Conservation (phyloP, 2,329 filamentous ascomycete species). For the Lasiodiplodia citricola region DNA sequence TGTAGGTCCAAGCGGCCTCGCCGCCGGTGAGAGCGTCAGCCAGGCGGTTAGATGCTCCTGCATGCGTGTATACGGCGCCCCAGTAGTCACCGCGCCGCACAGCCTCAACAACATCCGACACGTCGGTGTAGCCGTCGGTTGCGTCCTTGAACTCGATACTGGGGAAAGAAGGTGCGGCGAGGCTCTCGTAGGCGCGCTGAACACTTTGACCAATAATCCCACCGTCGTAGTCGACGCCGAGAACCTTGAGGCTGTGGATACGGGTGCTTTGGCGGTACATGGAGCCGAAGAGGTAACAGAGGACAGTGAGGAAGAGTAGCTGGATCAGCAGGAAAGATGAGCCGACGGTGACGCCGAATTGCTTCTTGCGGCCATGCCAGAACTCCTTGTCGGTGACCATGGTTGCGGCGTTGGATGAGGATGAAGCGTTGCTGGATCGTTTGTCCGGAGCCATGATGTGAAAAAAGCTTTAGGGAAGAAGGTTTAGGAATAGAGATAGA, state of each 20-base stretch:
- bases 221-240: slow-evolving; percentile 48
- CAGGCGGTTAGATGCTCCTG: slow-evolving; percentile 46
- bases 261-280: slow-evolving; percentile 42
- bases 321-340: slow-evolving; percentile 33
- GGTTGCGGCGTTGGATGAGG: not conserved
- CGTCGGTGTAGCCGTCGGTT: slow-evolving; percentile 34
- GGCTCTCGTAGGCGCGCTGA: slow-evolving; percentile 37
- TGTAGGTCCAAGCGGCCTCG: slow-evolving; percentile 38
- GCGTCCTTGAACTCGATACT: slow-evolving; percentile 37
- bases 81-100: slow-evolving; percentile 45
- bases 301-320: slow-evolving; percentile 44
- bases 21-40: slow-evolving; percentile 43
- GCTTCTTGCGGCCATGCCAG: slow-evolving; percentile 13
- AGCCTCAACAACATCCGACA: slow-evolving; percentile 35
- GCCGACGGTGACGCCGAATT: slow-evolving; percentile 1
- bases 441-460: not conserved
- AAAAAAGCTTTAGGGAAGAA: not conserved
- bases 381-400: not conserved
- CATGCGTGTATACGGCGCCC: slow-evolving; percentile 35
- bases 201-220: slow-evolving; percentile 43
- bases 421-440: not conserved
- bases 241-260: slow-evolving; percentile 42
- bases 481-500: not conserved
- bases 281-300: slow-evolving; percentile 46
- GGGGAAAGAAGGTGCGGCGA: slow-evolving; percentile 38